Conservation (phyloP, 306 rosid genomes). For the Prosopis cineraria region DNA sequence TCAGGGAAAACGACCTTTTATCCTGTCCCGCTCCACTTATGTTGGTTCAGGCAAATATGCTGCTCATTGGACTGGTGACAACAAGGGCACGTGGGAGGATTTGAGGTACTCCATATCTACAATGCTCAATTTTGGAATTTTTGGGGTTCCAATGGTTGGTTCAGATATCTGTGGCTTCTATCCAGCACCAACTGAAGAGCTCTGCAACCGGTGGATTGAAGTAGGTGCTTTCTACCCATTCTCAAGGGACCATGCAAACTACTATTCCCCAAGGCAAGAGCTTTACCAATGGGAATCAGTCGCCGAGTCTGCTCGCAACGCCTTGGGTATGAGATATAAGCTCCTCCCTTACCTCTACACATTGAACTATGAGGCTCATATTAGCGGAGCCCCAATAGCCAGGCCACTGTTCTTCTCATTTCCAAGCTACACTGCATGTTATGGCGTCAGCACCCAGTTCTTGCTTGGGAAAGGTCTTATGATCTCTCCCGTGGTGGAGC, state of each 20-base stretch:
- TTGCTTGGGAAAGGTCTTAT: conserved; percentile 78
- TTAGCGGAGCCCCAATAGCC: conserved; percentile 88
- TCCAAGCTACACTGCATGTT: conserved; percentile 63
- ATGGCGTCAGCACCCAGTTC: conserved; percentile 85
- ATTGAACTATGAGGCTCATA: conserved; percentile 86
- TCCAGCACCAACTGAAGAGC: conserved; percentile 92
- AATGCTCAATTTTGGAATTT: conserved; percentile 89
- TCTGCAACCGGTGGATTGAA: conserved; percentile 97
- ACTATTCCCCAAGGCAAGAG: conserved; percentile 92
- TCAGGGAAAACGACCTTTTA: conserved; percentile 85
- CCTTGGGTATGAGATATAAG: conserved; percentile 84
- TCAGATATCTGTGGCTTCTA: conserved; percentile 95
- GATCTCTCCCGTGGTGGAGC: conserved; percentile 88
- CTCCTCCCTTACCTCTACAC: conserved; percentile 92
- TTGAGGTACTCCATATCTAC: conserved; percentile 86
- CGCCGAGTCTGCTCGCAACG: conserved; percentile 85
- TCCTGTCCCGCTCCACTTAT: conserved; percentile 81
- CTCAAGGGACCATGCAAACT: conserved; percentile 95
- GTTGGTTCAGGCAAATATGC: conserved; percentile 90
- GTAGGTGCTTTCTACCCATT: conserved; percentile 97
- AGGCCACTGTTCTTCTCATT: conserved; percentile 95
- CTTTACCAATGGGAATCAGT: conserved; percentile 96
- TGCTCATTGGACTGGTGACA: conserved; percentile 99
- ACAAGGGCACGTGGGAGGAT: conserved; percentile 85
- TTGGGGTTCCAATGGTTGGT: conserved; percentile 99